phyloP scores from a whole-genome alignment of 306 rosid species.

The Gastrolobium bilobum region DNA sequence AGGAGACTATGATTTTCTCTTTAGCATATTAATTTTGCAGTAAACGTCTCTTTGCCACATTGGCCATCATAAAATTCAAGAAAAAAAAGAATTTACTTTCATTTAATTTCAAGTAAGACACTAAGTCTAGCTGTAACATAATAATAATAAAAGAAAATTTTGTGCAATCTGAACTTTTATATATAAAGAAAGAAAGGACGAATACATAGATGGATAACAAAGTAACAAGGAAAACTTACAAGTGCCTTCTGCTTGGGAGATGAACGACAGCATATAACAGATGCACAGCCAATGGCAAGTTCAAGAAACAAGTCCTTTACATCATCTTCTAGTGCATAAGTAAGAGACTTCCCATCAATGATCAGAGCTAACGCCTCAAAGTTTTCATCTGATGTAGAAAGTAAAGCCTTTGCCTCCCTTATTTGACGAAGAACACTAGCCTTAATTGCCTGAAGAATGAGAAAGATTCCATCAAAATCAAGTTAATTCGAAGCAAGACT shows the following conservation, averaged over 20 bases:
- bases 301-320: conserved; percentile 82
- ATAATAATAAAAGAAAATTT: conserved; percentile 2
- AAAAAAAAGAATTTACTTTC: not conserved
- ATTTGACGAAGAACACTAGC: conserved; percentile 75
- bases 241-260: conserved; percentile 99
- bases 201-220: conserved; percentile 18
- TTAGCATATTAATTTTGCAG: not conserved
- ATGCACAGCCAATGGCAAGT: conserved; percentile 94
- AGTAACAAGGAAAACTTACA: conserved; percentile 56
- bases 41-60: not conserved
- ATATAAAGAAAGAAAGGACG: conserved; percentile 20
- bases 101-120: not conserved
- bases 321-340: conserved; percentile 86
- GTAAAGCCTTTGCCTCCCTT: conserved; percentile 64
- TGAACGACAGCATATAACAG: conserved; percentile 97
- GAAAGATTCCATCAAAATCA: conserved; percentile 49
- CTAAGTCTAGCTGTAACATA: not conserved
- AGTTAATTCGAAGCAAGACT: not conserved
- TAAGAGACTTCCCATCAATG: conserved; percentile 95
- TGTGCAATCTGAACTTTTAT: conserved; percentile 16
- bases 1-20: conserved; percentile 9
- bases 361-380: conserved; percentile 87
- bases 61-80: conserved; percentile 25
- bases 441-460: conserved; percentile 77
- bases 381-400: conserved; percentile 53